A percentile compares a stretch with the other conserved stretches of the same genome.
Evolutionary conservation across 108 stramenopile species (phyloP).

Genomic region (Nitzschia palea): DNA sequence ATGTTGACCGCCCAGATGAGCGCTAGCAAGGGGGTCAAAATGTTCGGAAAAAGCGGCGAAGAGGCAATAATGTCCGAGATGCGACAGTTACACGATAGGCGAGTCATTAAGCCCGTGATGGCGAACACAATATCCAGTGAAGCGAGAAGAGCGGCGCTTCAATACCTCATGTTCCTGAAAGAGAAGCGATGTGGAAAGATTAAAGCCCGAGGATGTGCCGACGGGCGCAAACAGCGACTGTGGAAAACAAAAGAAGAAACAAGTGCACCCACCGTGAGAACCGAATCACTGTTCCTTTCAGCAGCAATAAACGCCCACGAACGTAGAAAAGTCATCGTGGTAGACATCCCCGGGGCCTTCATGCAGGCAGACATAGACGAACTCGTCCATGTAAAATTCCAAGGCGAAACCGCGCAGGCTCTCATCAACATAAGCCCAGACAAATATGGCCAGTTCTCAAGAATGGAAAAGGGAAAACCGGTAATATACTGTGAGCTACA

Average conservation of each 20-base stretch:
- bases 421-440: background rate
- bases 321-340: slow-evolving; percentile 22
- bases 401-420: background rate
- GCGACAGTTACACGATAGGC: too few relatives aligned
- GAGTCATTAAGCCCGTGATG: too few relatives aligned
- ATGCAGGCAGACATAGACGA: slow-evolving; percentile 17
- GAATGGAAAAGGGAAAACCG: too few relatives aligned
- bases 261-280: slow-evolving; percentile 27
- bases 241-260: slow-evolving; percentile 25
- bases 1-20: background rate
- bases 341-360: slow-evolving; percentile 38
- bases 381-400: slow-evolving; percentile 11
- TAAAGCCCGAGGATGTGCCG: slow-evolving; percentile 43
- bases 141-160: slow-evolving; percentile 37
- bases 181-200: slow-evolving; percentile 37
- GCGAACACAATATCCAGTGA: too few relatives aligned
- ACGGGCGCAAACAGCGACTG: slow-evolving; percentile 26
- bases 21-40: slow-evolving; percentile 14
- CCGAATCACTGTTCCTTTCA: slow-evolving; percentile 15
- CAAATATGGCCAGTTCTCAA: too few relatives aligned
- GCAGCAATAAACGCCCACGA: slow-evolving; percentile 33
- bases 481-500: too few relatives aligned
- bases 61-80: background rate
- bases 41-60: slow-evolving; percentile 11
- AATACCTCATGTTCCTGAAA: slow-evolving; percentile 50